Evolutionary conservation across 352 stramenopile species (phyloP).

Genomic region (Phytophthora meadii): DNA sequence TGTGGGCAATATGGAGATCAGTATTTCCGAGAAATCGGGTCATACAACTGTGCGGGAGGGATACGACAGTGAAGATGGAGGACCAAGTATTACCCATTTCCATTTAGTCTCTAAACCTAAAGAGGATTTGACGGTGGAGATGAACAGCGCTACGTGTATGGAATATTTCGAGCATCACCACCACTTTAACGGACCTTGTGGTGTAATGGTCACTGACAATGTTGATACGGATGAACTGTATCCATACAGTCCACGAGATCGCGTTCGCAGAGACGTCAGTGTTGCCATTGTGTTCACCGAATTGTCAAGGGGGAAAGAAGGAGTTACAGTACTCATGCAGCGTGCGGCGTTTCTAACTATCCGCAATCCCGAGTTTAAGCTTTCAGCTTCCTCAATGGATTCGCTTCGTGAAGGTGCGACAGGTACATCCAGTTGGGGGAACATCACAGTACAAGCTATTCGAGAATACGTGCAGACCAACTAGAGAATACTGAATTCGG

Average conservation of each 20-base stretch:
- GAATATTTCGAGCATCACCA: constrained; percentile 30
- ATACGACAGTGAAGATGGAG: constrained; percentile 31
- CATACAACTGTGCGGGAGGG: constrained; percentile 53
- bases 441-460: too few relatives aligned
- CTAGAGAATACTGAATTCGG: too few relatives aligned
- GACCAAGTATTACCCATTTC: constrained; percentile 36
- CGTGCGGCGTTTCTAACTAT: too few relatives aligned
- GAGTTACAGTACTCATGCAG: too few relatives aligned
- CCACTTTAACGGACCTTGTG: constrained; percentile 16
- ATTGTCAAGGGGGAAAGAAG: too few relatives aligned
- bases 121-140: constrained; percentile 1
- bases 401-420: too few relatives aligned
- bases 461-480: too few relatives aligned
- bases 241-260: constrained; percentile 38
- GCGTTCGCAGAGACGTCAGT: constrained; percentile 42
- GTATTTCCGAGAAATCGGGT: constrained; percentile 47
- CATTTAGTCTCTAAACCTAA: constrained; percentile 38
- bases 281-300: constrained; percentile 26
- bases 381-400: too few relatives aligned
- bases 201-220: constrained; percentile 35
- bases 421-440: too few relatives aligned
- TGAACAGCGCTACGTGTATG: constrained; percentile 1
- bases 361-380: too few relatives aligned
- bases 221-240: constrained; percentile 49
- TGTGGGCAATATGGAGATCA: constrained; percentile 55